Evolutionary conservation across 1,284 basidiomycete genomes (phyloP), one percentile per base, ranked within the genome.

Genomic region (Apiotrichum montevideense): DNA sequence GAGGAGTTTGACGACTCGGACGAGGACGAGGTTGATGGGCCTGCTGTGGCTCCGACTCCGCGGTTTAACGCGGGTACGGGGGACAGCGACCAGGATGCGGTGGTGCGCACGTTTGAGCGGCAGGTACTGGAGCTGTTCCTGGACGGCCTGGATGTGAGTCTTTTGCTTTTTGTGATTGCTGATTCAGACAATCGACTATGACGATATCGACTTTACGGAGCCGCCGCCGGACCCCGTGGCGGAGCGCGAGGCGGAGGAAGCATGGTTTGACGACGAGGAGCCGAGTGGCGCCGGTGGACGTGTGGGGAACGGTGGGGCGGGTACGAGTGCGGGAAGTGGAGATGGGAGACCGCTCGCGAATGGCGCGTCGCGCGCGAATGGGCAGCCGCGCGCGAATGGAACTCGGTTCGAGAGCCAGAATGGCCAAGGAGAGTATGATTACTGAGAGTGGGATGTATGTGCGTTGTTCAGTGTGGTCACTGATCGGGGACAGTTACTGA

Each of bases 21-120:
- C 50, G 93, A 93, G 37, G 69, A 72, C 46, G 64, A 65, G 4
- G 65, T 55, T 3, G 60, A 46, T 3, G 6, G 13, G 14, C n/a
- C 8, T 32, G 21, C 6, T 7, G 33, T 5, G 10, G 37, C 40
- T 40, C 6, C 29, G 6, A 87, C 90, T 93, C 21, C 21, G 21
- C 21, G 21, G 21, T 21, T 21, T 21, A 15, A 11, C 2, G 44
- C 61, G 6, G 58, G 37, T 3, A 56, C 50, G 3, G 63, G 50
- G 14, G 63, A 53, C 6, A 62, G 59, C 8, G 66, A 72, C 54
- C 71, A 74, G 48, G 63, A 56, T 2, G 64, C 65, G 33, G 72
- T 76, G 2, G 62, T 52, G 13, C 45, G 51, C 42, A 41, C 57
- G 34, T 77, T 77, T 47, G 75, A 76, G 59, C 63, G 64, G 52